phyloP scores from a whole-genome alignment of 108 stramenopile species.

The Aurantiochytrium sp. region DNA sequence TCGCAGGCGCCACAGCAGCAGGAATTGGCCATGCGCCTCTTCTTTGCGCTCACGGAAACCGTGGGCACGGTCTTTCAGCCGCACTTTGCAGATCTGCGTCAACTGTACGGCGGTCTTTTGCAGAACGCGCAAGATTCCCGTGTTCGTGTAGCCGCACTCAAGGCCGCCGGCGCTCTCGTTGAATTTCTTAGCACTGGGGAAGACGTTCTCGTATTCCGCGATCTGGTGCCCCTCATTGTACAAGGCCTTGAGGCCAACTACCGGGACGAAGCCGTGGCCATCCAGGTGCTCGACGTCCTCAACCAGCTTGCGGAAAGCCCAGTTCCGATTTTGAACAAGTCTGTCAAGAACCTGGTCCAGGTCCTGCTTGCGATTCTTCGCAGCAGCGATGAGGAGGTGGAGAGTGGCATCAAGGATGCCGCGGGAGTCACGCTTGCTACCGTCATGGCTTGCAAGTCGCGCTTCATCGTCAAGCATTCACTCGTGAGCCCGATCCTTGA shows the following conservation, averaged over 20 bases:
- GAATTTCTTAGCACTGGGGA: neutral
- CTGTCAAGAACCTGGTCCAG: neutral
- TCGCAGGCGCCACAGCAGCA: neutral
- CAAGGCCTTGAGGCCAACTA: neutral
- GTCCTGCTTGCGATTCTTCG: neutral
- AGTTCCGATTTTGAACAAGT: neutral
- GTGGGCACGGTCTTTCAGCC: constrained; percentile 1
- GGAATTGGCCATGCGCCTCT: neutral
- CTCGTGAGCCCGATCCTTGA: neutral
- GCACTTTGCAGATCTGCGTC: neutral
- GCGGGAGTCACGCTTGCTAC: neutral
- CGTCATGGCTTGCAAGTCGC: neutral
- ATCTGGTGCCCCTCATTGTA: neutral
- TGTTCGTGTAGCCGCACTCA: neutral
- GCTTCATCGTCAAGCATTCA: neutral
- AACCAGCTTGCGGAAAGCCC: neutral
- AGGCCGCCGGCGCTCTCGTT: neutral
- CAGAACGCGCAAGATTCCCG: neutral
- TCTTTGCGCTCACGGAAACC: constrained; percentile 7
- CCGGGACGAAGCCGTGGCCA: neutral
- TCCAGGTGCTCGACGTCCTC: neutral
- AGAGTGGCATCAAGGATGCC: neutral
- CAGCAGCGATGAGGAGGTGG: neutral
- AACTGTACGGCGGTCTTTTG: neutral
- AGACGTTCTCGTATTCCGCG: neutral